These are phyloP conservation scores for Olyra latifolia DNA, from an alignment of 176 grass and related monocot species.

Conservation along the genomic window DNA sequence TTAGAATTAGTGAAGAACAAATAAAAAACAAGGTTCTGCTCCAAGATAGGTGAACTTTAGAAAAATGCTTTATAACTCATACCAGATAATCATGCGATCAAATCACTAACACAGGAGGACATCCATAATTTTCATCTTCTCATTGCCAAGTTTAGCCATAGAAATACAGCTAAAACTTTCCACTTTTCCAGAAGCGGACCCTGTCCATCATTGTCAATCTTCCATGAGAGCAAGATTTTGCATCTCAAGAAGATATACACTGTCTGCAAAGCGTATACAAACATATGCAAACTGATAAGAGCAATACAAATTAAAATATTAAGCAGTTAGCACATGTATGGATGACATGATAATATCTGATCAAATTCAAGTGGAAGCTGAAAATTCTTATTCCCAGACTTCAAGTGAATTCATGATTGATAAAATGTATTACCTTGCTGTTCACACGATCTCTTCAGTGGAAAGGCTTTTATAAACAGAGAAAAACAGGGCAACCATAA, in stretches of 20 bases:
- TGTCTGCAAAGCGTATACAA: conserved; percentile 4
- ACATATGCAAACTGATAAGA: conserved; percentile 19
- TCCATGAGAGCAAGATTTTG: not conserved
- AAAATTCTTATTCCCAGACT: not conserved
- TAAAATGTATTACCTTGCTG: conserved; percentile 2
- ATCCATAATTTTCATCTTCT: not conserved
- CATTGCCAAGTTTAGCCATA: not conserved
- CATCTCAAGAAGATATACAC: not conserved
- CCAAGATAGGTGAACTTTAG: not conserved
- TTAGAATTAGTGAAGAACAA: not conserved
- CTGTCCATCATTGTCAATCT: not conserved
- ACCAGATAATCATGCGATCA: not conserved
- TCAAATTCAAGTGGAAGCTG: not conserved
- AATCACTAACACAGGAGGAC: not conserved
- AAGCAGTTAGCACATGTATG: not conserved
- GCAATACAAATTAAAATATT: not conserved
- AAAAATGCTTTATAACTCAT: not conserved
- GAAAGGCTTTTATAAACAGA: conserved; percentile 11
- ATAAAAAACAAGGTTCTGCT: not conserved
- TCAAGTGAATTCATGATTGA: conserved; percentile 16
- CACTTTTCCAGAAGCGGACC: not conserved
- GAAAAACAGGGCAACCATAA: not conserved
- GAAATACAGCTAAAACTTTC: not conserved
- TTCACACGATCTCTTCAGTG: not conserved
- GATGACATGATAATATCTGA: not conserved